Evolutionary conservation across 2,329 filamentous ascomycete species (phyloP).

Genomic region (Cytospora schulzeri): DNA sequence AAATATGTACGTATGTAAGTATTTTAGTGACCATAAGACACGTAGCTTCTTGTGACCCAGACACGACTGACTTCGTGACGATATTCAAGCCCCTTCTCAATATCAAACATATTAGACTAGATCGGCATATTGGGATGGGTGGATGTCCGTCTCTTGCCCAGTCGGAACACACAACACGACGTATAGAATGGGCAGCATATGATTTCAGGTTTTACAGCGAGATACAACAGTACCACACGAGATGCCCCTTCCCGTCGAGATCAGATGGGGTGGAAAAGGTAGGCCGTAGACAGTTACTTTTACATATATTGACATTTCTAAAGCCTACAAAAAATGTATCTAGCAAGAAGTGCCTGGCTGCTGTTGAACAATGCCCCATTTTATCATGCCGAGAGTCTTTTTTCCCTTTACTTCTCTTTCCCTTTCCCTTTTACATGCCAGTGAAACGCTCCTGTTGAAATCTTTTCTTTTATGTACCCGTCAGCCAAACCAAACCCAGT

Average conservation of each 20-base stretch:
- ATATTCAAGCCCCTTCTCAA: background rate
- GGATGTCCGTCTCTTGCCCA: background rate
- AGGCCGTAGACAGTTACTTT: background rate
- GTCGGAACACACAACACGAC: background rate
- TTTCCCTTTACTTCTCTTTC: background rate
- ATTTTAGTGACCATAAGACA: background rate
- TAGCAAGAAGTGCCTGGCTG: slow-evolving; percentile 11
- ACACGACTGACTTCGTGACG: background rate
- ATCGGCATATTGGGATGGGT: background rate
- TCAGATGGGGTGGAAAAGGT: background rate
- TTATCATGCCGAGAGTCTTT: slow-evolving; percentile 3
- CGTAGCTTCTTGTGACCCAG: background rate
- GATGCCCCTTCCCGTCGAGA: background rate
- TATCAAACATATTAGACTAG: background rate
- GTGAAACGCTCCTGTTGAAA: slow-evolving; percentile 1
- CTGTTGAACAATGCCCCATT: slow-evolving; percentile 23
- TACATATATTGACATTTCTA: background rate
- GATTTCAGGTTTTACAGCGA: background rate
- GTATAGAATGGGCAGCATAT: background rate
- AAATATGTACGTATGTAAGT: background rate
- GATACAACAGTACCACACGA: background rate
- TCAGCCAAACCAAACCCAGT: background rate
- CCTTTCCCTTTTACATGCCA: background rate
- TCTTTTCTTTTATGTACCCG: slow-evolving; percentile 11
- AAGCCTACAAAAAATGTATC: slow-evolving; percentile 1